These are phyloP conservation scores for Saccharata proteae DNA, from an alignment of 2,329 filamentous ascomycete genomes.

Conservation along the genomic window DNA sequence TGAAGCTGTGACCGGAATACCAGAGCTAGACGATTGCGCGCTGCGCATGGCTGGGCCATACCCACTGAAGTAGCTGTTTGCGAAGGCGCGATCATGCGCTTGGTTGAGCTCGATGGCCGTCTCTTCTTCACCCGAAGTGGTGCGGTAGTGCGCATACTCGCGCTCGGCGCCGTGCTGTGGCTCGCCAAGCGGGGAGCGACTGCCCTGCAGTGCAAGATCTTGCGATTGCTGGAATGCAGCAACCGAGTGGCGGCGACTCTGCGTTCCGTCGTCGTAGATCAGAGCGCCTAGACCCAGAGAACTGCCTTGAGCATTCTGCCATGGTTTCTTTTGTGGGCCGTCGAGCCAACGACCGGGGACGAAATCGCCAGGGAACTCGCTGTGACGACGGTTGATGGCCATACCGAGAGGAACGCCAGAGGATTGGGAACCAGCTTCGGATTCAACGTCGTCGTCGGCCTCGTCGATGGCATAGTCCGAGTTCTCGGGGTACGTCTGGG, in stretches of 20 bases:
- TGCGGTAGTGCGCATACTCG: slow-evolving; percentile 8
- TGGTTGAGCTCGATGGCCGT: slow-evolving; percentile 7
- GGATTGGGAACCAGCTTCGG: slow-evolving; percentile 2
- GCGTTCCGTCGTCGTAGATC: slow-evolving; percentile 46
- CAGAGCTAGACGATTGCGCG: slow-evolving; percentile 23
- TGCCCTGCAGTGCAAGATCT: too few relatives aligned
- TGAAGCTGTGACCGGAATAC: slow-evolving; percentile 6
- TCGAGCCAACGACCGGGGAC: slow-evolving; percentile 10
- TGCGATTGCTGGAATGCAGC: too few relatives aligned
- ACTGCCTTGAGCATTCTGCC: too few relatives aligned
- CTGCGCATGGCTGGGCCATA: slow-evolving; percentile 22
- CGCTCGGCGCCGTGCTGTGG: slow-evolving; percentile 10
- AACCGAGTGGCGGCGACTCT: slow-evolving; percentile 71
- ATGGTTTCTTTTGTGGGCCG: slow-evolving; percentile 41
- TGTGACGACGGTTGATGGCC: slow-evolving; percentile 6
- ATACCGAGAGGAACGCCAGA: slow-evolving; percentile 3
- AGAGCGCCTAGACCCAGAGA: slow-evolving; percentile 55
- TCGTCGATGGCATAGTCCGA: slow-evolving; percentile 64
- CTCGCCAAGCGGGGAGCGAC: slow-evolving; percentile 12
- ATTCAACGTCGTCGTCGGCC: slow-evolving; percentile 48
- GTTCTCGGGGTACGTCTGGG: slow-evolving; percentile 29
- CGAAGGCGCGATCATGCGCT: slow-evolving; percentile 9
- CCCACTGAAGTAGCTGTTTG: slow-evolving; percentile 25
- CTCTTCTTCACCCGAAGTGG: slow-evolving; percentile 7
- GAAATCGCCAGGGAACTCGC: slow-evolving; percentile 30